Conservation (phyloP, 768 basidiomycete species). For the Saitozyma sp. region DNA sequence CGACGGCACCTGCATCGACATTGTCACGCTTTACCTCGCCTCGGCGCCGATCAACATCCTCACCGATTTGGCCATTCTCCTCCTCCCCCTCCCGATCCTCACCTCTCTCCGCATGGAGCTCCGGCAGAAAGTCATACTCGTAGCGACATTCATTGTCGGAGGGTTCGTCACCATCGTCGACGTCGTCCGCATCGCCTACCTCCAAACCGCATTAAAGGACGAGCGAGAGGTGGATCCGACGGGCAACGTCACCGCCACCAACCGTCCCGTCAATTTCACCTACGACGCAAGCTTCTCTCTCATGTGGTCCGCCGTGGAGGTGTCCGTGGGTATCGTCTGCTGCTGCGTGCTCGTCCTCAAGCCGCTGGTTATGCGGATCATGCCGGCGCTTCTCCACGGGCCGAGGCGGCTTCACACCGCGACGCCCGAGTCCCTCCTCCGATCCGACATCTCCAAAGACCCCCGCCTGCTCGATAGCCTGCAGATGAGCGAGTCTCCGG, state of each 20-base stretch:
- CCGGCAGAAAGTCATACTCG: slow-evolving; percentile 44
- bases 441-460: background rate
- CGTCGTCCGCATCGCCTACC: slow-evolving; percentile 47
- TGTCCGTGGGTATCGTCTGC: slow-evolving; percentile 46
- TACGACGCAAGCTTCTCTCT: slow-evolving; percentile 42
- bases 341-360: slow-evolving; percentile 48
- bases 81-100: slow-evolving; percentile 48
- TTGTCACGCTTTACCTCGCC: slow-evolving; percentile 46
- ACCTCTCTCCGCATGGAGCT: slow-evolving; percentile 47
- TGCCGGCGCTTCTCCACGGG: slow-evolving; percentile 32
- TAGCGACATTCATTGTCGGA: slow-evolving; percentile 48
- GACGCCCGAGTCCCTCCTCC: background rate
- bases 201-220: slow-evolving; percentile 41
- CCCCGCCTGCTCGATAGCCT: too few relatives aligned
- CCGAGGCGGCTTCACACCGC: background rate
- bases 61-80: slow-evolving; percentile 48
- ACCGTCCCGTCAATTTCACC: slow-evolving; percentile 30
- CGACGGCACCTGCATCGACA: slow-evolving; percentile 38
- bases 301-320: slow-evolving; percentile 50
- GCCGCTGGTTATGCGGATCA: slow-evolving; percentile 41
- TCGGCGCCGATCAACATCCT: slow-evolving; percentile 50
- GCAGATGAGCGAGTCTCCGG: background rate
- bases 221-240: slow-evolving; percentile 12
- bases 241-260: slow-evolving; percentile 5
- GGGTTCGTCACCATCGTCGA: slow-evolving; percentile 50